These are phyloP conservation scores for Alternaria novae-zelandiae DNA, from an alignment of 2,329 filamentous ascomycete species.

Conservation along the genomic window DNA sequence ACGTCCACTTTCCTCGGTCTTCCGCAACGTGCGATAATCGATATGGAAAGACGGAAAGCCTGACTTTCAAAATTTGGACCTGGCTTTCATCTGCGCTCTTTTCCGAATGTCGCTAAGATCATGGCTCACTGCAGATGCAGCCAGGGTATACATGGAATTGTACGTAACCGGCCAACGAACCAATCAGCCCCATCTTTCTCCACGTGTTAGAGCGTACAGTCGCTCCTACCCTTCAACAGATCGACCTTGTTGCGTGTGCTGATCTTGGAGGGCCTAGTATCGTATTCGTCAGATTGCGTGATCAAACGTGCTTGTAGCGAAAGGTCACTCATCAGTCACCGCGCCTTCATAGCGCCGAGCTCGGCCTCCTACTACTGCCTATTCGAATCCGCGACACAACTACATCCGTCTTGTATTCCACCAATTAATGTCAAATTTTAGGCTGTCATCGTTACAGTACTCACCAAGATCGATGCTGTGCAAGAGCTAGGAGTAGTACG, in stretches of 20 bases:
- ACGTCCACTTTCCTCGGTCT: neutral
- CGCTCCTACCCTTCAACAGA: neutral
- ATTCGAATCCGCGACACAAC: neutral
- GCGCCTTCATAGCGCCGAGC: slow-evolving; percentile 2
- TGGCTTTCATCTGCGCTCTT: neutral
- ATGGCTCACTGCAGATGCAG: neutral
- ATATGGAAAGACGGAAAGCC: neutral
- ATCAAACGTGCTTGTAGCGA: slow-evolving; percentile 39
- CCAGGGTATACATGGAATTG: neutral
- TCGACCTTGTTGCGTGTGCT: neutral
- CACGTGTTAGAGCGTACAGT: neutral
- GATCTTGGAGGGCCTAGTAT: neutral
- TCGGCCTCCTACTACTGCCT: neutral
- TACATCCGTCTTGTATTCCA: neutral
- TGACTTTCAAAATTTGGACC: neutral
- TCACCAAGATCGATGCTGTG: neutral
- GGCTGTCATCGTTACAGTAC: neutral
- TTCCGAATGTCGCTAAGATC: neutral
- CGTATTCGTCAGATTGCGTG: slow-evolving; percentile 35
- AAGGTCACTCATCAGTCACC: slow-evolving; percentile 24
- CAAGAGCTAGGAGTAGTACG: neutral
- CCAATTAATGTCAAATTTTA: neutral
- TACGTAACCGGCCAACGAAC: neutral
- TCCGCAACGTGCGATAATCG: neutral
- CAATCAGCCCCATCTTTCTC: neutral